These are phyloP conservation scores for Rutidosis leptorrhynchoides DNA, from an alignment of 129 eudicot species.

Conservation along the genomic window DNA sequence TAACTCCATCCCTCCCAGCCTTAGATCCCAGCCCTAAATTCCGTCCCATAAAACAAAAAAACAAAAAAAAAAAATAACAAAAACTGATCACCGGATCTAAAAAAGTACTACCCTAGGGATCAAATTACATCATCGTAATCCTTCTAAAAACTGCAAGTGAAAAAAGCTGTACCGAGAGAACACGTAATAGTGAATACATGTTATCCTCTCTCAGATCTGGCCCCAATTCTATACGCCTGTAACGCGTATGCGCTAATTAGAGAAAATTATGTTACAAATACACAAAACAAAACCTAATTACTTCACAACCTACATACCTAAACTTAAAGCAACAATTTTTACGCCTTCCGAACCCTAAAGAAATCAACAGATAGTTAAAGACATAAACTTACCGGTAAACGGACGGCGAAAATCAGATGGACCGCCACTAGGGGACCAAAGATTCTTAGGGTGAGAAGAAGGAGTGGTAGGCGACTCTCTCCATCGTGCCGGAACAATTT, in stretches of 20 bases:
- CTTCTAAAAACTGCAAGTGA: background rate
- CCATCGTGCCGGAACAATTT: slow-evolving; percentile 40
- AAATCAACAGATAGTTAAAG: background rate
- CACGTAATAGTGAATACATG: slow-evolving; percentile 8
- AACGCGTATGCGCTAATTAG: slow-evolving; percentile 6
- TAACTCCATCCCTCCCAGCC: background rate
- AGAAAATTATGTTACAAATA: background rate
- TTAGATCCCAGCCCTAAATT: slow-evolving; percentile 14
- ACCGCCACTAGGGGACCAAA: slow-evolving; percentile 27
- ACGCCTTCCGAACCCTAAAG: slow-evolving; percentile 9
- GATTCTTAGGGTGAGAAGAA: slow-evolving; percentile 27
- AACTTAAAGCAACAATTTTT: slow-evolving; percentile 17
- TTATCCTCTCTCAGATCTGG: slow-evolving; percentile 48
- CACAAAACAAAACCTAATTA: slow-evolving; percentile 5
- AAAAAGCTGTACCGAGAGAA: background rate
- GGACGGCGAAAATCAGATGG: slow-evolving; percentile 32
- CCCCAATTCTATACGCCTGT: slow-evolving; percentile 9
- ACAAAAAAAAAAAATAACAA: slow-evolving; percentile 12
- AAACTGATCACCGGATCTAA: slow-evolving; percentile 43
- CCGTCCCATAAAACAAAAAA: slow-evolving; percentile 5
- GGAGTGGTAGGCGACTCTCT: slow-evolving; percentile 43
- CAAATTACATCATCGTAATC: background rate
- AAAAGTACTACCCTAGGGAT: slow-evolving; percentile 1
- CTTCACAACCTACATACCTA: slow-evolving; percentile 5
- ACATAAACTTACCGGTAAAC: slow-evolving; percentile 37